These are phyloP conservation scores for Lipomyces orientalis DNA, from an alignment of 805 yeast genomes.

Conservation along the genomic window DNA sequence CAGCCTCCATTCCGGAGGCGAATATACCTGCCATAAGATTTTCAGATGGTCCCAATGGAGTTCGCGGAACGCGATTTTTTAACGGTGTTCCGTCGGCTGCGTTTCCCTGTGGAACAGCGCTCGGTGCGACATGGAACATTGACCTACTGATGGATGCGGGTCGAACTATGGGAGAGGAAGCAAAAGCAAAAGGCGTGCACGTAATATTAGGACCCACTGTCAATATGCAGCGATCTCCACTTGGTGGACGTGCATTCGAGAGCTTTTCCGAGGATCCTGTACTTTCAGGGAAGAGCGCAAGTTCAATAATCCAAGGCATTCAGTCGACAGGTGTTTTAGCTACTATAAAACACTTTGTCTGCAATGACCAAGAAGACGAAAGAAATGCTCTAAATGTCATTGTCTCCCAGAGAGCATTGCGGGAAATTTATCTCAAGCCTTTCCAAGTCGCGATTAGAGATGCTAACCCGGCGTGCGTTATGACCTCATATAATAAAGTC, in stretches of 20 bases:
- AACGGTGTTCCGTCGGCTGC: constrained; percentile 60
- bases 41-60: constrained; percentile 69
- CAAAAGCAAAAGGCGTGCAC: constrained; percentile 59
- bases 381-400: constrained; percentile 55
- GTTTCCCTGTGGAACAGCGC: constrained; percentile 64
- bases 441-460: constrained; percentile 64
- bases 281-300: constrained; percentile 53
- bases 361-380: constrained; percentile 66
- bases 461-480: constrained; percentile 59
- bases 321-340: constrained; percentile 58
- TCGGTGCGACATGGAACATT: constrained; percentile 62
- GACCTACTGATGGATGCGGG: constrained; percentile 57
- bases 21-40: constrained; percentile 56
- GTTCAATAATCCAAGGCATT: constrained; percentile 58
- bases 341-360: constrained; percentile 64
- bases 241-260: constrained; percentile 68
- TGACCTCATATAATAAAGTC: constrained; percentile 69
- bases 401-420: constrained; percentile 63
- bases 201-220: constrained; percentile 57
- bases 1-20: constrained; percentile 49
- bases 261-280: constrained; percentile 66
- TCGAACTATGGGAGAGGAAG: constrained; percentile 58
- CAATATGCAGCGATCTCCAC: constrained; percentile 62
- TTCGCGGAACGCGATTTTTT: constrained; percentile 61
- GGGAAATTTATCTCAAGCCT: constrained; percentile 69